Evolutionary conservation across 163 green algal species (phyloP), one percentile per base, ranked within the genome.

Genomic region (Prototheca wickerhamii): DNA sequence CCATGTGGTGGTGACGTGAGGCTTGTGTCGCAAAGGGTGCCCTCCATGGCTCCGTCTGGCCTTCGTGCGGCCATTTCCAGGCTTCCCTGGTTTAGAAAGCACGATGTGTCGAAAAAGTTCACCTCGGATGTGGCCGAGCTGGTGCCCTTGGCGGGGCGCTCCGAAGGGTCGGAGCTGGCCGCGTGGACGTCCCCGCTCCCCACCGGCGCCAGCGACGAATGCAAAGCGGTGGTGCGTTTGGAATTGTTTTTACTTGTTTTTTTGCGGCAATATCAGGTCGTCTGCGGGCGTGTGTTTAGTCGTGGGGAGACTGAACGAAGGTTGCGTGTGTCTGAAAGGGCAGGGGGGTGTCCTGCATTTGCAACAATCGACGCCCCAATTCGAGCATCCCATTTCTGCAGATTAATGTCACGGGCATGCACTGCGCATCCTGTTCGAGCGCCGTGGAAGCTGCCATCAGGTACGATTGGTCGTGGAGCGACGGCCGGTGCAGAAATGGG

Each of bases 391-490:
- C 23, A 3, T 3, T 1, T 12, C 4, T 50, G 53, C 74, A 90
- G 79, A 52, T 92, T 2, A 82, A 72, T 0, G 74, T 96, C 5
- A 73, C 83, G 51, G 89, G 89, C 34, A 96, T 96, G 89, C 86
- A 82, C 5, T 95, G 87, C 64, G 77, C 80, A 23, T 77, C 85
- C 15, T 94, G 86, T 73, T 85, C 82, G 0, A 74, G 63, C 0
- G 76, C 83, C 3, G 82, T 93, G 1, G 83, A 91, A 34, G 28
- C 28, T 0, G 76, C 77, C 1, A 75, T 92, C 3, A 77, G 72
- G 82, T 84, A 55, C 46, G 79, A 72, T 64, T 62, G 2, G 70
- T 76, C 32, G 67, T 80, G 25, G 44, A 69, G 8, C 54, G 26
- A 12, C 73, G 72, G 12, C 73, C 68, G 2, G 72, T 81, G 17